These are phyloP conservation scores for Ceratocystis colombiana DNA, from an alignment of 2,329 filamentous ascomycete species.

Conservation along the genomic window DNA sequence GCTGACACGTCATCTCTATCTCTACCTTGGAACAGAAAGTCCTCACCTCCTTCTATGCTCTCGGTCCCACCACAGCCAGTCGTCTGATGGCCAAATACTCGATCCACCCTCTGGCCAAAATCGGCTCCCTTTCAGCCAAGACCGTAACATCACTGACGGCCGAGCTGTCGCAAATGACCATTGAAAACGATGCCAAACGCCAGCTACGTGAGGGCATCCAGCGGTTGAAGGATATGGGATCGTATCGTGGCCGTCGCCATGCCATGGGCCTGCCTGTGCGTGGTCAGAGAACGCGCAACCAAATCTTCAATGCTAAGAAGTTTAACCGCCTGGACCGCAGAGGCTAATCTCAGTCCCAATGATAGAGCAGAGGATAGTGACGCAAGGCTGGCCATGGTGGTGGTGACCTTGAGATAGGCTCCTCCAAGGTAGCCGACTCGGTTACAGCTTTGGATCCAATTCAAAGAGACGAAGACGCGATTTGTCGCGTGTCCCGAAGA, in stretches of 20 bases:
- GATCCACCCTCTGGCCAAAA: slow-evolving; percentile 72
- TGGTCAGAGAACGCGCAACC: slow-evolving; percentile 78
- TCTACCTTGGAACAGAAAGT: slow-evolving; percentile 43
- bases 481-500: not conserved
- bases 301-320: slow-evolving; percentile 51
- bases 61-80: slow-evolving; percentile 59
- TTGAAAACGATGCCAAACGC: slow-evolving; percentile 77
- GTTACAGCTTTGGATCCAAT: not conserved
- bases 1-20: too few species aligned
- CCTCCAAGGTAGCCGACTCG: too few species aligned
- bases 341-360: slow-evolving; percentile 30
- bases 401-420: slow-evolving; percentile 1
- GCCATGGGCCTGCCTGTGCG: slow-evolving; percentile 86
- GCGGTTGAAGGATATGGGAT: slow-evolving; percentile 79
- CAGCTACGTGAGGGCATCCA: slow-evolving; percentile 75
- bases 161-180: slow-evolving; percentile 81
- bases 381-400: not conserved
- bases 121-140: slow-evolving; percentile 63
- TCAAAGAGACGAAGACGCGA: not conserved
- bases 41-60: slow-evolving; percentile 76
- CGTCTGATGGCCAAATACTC: slow-evolving; percentile 79
- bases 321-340: slow-evolving; percentile 49
- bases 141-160: slow-evolving; percentile 74
- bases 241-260: slow-evolving; percentile 79
- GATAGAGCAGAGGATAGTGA: not conserved